Conservation (phyloP, 805 yeast species). For the Nakazawaea populi region DNA sequence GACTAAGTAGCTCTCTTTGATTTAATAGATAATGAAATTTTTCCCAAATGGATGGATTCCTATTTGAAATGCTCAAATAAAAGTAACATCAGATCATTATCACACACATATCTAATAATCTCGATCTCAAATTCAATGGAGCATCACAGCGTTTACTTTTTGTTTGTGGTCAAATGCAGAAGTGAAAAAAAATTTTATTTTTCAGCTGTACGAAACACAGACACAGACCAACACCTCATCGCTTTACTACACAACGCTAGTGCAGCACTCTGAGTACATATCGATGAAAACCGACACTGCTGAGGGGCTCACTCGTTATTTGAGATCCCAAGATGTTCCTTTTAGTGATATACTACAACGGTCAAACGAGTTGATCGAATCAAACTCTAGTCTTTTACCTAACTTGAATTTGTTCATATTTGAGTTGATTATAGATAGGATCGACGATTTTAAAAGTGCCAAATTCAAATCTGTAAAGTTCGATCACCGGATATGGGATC, state of each 20-base stretch:
- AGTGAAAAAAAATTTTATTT: not conserved
- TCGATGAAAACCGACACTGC: constrained; percentile 21
- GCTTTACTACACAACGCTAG: not conserved
- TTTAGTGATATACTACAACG: constrained; percentile 34
- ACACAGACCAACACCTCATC: not conserved
- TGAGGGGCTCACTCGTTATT: constrained; percentile 48
- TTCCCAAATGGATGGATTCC: too few species aligned
- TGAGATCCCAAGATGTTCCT: constrained; percentile 47
- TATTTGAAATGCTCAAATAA: too few species aligned
- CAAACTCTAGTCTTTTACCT: constrained; percentile 40
- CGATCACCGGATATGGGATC: constrained; percentile 41
- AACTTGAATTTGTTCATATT: constrained; percentile 47
- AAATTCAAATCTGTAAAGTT: constrained; percentile 37
- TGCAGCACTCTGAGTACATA: not conserved
- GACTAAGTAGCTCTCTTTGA: too few species aligned
- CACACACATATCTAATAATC: not conserved
- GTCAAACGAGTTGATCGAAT: constrained; percentile 28
- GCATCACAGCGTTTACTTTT: not conserved
- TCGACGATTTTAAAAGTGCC: constrained; percentile 35
- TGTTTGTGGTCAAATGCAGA: not conserved
- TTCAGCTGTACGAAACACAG: not conserved
- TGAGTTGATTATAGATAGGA: constrained; percentile 54
- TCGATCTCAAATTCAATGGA: not conserved
- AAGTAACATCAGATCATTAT: not conserved
- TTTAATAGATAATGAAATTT: too few species aligned